phyloP scores from a whole-genome alignment of 2,329 filamentous ascomycete species.

The Cryoendolithus antarcticus region DNA sequence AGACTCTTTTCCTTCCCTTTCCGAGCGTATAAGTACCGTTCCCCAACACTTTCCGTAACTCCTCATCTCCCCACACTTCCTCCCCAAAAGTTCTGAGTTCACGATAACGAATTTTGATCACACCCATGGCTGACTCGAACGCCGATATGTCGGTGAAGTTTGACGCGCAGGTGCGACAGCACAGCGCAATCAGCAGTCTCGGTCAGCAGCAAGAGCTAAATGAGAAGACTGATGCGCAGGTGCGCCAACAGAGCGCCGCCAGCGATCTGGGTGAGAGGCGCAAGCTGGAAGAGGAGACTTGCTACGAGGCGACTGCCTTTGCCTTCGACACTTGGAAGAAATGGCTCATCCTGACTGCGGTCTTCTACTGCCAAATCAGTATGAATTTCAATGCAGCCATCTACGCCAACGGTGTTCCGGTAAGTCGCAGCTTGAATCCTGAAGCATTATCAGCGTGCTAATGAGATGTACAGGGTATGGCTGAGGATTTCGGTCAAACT shows the following conservation, averaged over 20 bases:
- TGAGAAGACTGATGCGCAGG: slow-evolving; percentile 4
- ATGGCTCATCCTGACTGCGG: slow-evolving; percentile 34
- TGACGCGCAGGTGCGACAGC: slow-evolving; percentile 1
- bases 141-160: slow-evolving; percentile 1
- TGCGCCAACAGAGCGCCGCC: not conserved
- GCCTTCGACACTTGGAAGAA: slow-evolving; percentile 34
- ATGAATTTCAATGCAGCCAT: slow-evolving; percentile 42
- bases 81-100: slow-evolving; percentile 1
- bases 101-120: slow-evolving; percentile 1
- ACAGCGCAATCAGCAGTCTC: slow-evolving; percentile 3
- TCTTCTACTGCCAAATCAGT: slow-evolving; percentile 37
- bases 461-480: slow-evolving; percentile 17
- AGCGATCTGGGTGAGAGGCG: slow-evolving; percentile 7
- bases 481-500: slow-evolving; percentile 29
- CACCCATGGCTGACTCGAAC: not conserved
- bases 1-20: too few species aligned
- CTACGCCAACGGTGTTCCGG: slow-evolving; percentile 32
- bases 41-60: too few species aligned
- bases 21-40: too few species aligned
- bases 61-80: too few species aligned
- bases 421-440: too few species aligned
- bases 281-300: slow-evolving; percentile 9
- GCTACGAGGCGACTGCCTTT: slow-evolving; percentile 30
- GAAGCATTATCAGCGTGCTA: too few species aligned
- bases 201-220: not conserved